phyloP scores from a whole-genome alignment of 208 protist genomes.

The Leptomonas pyrrhocoris region DNA sequence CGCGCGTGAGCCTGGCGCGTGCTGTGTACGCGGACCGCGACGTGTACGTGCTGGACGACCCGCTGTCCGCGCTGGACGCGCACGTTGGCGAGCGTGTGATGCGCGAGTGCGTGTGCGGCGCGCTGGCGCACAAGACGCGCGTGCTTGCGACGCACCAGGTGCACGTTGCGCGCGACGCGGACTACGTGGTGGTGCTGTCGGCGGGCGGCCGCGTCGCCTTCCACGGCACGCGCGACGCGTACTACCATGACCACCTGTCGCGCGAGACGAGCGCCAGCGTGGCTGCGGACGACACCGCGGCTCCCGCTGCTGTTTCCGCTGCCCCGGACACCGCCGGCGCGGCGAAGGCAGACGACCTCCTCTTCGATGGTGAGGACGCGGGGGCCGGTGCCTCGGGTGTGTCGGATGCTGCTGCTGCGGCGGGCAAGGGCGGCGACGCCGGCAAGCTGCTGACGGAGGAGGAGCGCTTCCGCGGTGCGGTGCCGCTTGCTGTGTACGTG shows the following conservation, averaged over 20 bases:
- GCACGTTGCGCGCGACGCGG: conserved; percentile 71
- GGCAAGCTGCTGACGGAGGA: conserved; percentile 19
- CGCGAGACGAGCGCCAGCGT: neutral
- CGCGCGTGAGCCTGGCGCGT: too few relatives aligned
- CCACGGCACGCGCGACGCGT: conserved; percentile 34
- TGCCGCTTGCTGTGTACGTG: conserved; percentile 56
- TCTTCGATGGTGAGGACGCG: neutral
- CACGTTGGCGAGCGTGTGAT: conserved; percentile 73
- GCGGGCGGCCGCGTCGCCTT: conserved; percentile 52
- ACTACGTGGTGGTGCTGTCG: conserved; percentile 83
- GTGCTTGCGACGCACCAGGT: conserved; percentile 94
- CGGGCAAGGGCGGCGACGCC: neutral
- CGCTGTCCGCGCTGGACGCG: too few relatives aligned
- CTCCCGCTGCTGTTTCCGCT: neutral
- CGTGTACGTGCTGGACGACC: too few relatives aligned
- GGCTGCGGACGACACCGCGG: neutral
- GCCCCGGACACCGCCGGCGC: neutral
- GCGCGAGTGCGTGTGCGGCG: conserved; percentile 51
- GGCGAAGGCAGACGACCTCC: neutral
- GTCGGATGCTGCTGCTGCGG: neutral
- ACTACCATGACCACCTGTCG: conserved; percentile 18
- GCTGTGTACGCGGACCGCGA: too few relatives aligned
- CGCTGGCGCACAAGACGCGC: conserved; percentile 77
- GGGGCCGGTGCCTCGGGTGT: neutral
- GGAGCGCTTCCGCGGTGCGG: conserved; percentile 38